Percentiles rank a stretch among this genome's conserved stretches.
Conservation (phyloP, 148 eudicot genomes). For the Rhododendron mucronatum region DNA sequence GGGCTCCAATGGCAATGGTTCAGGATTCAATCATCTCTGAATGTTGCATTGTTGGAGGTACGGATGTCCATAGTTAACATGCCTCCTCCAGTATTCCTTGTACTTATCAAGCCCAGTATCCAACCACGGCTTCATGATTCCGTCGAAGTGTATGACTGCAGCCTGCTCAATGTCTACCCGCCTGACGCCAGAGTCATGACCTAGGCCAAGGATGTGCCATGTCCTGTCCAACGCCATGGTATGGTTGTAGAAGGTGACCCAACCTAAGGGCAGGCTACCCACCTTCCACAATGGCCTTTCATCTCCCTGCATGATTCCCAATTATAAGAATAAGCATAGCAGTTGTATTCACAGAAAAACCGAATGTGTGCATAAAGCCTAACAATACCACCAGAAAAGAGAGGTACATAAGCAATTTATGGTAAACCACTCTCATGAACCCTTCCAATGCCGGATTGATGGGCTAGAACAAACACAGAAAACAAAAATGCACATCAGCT, state of each 20-base stretch:
- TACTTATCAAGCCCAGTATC: conserved; percentile 72
- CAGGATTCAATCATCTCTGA: conserved; percentile 39
- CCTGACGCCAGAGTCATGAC: conserved; percentile 50
- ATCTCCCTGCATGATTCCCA: conserved; percentile 47
- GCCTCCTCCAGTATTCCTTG: conserved; percentile 70
- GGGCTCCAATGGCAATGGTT: not conserved
- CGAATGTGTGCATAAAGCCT: not conserved
- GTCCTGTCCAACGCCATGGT: conserved; percentile 51
- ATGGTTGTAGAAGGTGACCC: conserved; percentile 81
- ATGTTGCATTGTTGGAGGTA: conserved; percentile 82
- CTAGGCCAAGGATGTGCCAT: conserved; percentile 91
- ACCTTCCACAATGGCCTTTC: conserved; percentile 60
- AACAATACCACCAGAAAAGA: not conserved
- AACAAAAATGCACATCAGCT: not conserved
- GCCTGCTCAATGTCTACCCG: conserved; percentile 51
- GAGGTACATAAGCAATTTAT: not conserved
- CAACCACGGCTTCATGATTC: conserved; percentile 92
- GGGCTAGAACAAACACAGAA: not conserved
- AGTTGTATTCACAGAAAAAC: not conserved
- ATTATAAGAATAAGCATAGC: not conserved
- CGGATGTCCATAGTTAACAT: conserved; percentile 56
- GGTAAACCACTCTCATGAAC: not conserved
- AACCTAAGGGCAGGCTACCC: conserved; percentile 86
- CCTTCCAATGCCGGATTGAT: not conserved
- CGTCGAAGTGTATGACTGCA: conserved; percentile 85